These are phyloP conservation scores for Coemansia sp. DNA, from an alignment of 192 early-diverging fungal species.

Conservation along the genomic window DNA sequence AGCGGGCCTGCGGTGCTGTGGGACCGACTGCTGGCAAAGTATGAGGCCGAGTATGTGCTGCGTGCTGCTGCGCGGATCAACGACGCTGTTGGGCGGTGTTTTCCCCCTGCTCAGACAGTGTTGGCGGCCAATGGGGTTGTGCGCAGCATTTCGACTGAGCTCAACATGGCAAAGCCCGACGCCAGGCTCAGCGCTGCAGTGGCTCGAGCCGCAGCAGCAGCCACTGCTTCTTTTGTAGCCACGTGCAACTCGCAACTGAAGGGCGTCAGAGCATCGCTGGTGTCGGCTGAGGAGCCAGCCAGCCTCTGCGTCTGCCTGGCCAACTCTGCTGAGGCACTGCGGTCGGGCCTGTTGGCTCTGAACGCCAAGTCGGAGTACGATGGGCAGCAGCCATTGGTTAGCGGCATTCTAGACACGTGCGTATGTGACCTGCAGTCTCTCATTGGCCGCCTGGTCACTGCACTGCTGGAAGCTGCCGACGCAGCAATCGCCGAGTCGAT, in stretches of 20 bases:
- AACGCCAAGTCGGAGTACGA: conserved; percentile 3
- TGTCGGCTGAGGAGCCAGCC: too few species aligned
- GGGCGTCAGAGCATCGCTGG: too few species aligned
- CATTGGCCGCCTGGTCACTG: background rate
- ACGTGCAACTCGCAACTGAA: too few species aligned
- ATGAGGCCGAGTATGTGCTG: conserved; percentile 29
- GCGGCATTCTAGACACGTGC: background rate
- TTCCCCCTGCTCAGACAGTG: too few species aligned
- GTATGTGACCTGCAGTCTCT: background rate
- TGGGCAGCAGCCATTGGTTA: background rate
- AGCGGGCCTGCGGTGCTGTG: conserved; percentile 21
- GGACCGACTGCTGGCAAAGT: conserved; percentile 17
- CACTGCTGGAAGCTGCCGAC: conserved; percentile 13
- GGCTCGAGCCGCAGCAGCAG: background rate
- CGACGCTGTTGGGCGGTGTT: conserved; percentile 22
- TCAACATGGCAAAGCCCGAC: conserved; percentile 31
- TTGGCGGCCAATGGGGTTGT: too few species aligned
- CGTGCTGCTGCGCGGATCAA: conserved; percentile 22
- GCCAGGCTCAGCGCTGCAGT: conserved; percentile 10
- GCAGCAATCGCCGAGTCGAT: conserved; percentile 2
- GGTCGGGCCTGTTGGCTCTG: conserved; percentile 5
- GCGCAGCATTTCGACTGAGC: conserved; percentile 37
- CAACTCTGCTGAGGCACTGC: conserved; percentile 18
- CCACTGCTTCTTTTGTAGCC: conserved; percentile 7
- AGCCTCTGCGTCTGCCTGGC: conserved; percentile 17